These are phyloP conservation scores for Nakazawaea populi DNA, from an alignment of 805 yeast genomes.

Conservation along the genomic window DNA sequence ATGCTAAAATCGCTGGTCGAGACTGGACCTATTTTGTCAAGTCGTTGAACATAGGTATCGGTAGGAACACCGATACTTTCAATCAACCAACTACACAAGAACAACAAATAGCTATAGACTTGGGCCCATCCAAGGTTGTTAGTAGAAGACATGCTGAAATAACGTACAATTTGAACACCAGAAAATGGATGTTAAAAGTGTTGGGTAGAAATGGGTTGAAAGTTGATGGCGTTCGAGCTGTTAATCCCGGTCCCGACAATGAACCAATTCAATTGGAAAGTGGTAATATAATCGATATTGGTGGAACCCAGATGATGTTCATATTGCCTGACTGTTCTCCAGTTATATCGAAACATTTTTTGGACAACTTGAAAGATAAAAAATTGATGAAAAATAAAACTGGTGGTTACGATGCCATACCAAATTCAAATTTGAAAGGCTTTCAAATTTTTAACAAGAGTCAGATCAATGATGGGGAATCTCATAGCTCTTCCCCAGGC, in stretches of 20 bases:
- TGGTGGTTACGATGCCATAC: constrained; percentile 7
- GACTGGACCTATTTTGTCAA: constrained; percentile 95
- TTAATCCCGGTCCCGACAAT: constrained; percentile 33
- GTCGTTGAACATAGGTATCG: constrained; percentile 66
- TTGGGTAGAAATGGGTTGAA: constrained; percentile 92
- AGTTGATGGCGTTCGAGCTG: constrained; percentile 64
- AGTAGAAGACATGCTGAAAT: constrained; percentile 86
- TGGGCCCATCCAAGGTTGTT: constrained; percentile 97
- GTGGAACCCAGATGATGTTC: constrained; percentile 99
- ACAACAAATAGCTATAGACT: constrained; percentile 65
- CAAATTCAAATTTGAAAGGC: constrained; percentile 28
- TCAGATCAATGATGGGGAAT: constrained; percentile 27
- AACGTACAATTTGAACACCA: constrained; percentile 62
- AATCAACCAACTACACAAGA: constrained; percentile 10
- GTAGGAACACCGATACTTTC: constrained; percentile 64
- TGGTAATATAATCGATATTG: constrained; percentile 91
- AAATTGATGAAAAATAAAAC: constrained; percentile 11
- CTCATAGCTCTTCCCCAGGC: constrained; percentile 7
- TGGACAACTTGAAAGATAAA: constrained; percentile 27
- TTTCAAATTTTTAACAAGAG: constrained; percentile 51
- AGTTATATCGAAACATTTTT: constrained; percentile 44
- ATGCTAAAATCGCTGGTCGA: constrained; percentile 90
- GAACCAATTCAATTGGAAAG: constrained; percentile 57
- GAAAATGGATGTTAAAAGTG: constrained; percentile 83
- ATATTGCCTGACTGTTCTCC: constrained; percentile 90